Percentiles rank a stretch among this genome's conserved stretches.
These are phyloP conservation scores for Phytophthora quininea DNA, from an alignment of 352 stramenopile genomes.

Conservation along the genomic window DNA sequence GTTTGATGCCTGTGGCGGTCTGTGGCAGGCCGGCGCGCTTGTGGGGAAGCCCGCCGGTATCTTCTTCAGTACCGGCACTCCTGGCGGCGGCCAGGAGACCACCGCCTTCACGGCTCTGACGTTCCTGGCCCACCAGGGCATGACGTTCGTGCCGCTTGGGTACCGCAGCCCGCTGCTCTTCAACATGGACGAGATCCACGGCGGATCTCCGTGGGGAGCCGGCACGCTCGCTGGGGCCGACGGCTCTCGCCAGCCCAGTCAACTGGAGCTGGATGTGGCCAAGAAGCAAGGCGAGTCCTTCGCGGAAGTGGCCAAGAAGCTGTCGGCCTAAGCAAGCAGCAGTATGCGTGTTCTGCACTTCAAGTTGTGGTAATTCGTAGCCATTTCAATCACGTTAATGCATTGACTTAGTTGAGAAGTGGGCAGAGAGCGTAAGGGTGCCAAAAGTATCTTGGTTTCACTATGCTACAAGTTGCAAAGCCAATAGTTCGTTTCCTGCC, in stretches of 20 bases:
- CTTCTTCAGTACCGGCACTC: conserved; percentile 86
- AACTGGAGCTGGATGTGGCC: conserved; percentile 83
- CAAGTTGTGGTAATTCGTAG: not conserved
- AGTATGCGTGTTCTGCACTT: not conserved
- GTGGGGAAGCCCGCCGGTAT: conserved; percentile 88
- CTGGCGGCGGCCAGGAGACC: conserved; percentile 90
- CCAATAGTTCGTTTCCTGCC: not conserved
- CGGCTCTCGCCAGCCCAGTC: conserved; percentile 76
- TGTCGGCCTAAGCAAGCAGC: conserved; percentile 41
- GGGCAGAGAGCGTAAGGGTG: no score
- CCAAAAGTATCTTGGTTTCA: not conserved
- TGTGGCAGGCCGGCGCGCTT: conserved; percentile 85
- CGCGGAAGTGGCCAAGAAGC: conserved; percentile 80
- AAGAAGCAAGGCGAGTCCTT: conserved; percentile 88
- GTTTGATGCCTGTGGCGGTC: conserved; percentile 83
- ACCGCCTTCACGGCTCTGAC: conserved; percentile 83
- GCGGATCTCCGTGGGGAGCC: conserved; percentile 79
- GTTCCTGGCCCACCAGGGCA: conserved; percentile 90
- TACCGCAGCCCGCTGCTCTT: conserved; percentile 67
- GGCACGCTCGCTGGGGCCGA: conserved; percentile 85
- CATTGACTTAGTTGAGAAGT: no score
- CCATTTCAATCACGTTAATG: not conserved
- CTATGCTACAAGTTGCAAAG: conserved; percentile 14
- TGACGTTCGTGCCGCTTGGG: conserved; percentile 92
- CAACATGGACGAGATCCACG: conserved; percentile 84